Conservation (phyloP, 805 yeast genomes). For the Yamadazyma phyllophila region DNA sequence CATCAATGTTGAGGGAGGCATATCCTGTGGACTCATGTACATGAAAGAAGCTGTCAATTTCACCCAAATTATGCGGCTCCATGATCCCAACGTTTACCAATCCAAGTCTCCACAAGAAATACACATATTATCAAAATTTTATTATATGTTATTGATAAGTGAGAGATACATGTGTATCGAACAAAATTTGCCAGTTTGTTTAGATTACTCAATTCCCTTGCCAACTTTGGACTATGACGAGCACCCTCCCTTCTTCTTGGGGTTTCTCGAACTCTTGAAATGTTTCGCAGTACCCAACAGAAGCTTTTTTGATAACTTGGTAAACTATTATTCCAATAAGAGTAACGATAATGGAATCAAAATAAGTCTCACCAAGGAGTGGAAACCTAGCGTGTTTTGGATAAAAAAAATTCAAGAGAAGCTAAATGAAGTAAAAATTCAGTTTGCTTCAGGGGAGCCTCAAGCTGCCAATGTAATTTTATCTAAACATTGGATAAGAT, state of each 20-base stretch:
- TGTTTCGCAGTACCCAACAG: conserved; percentile 34
- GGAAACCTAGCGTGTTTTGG: conserved; percentile 20
- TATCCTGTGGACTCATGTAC: conserved; percentile 25
- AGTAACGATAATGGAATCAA: not conserved
- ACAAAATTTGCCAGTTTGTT: conserved; percentile 30
- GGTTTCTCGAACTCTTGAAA: conserved; percentile 31
- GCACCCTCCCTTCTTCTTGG: conserved; percentile 26
- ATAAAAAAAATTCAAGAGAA: conserved; percentile 25
- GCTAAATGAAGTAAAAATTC: conserved; percentile 16
- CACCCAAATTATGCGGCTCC: conserved; percentile 31
- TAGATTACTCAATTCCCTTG: conserved; percentile 29
- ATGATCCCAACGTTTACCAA: conserved; percentile 21
- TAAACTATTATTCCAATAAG: conserved; percentile 4
- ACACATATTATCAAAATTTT: conserved; percentile 32
- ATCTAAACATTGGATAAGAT: conserved; percentile 95
- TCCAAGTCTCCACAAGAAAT: conserved; percentile 15
- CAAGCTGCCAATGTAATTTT: conserved; percentile 46
- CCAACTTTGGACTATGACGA: conserved; percentile 33
- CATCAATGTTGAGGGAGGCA: conserved; percentile 24
- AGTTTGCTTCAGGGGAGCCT: conserved; percentile 23
- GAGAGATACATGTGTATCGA: conserved; percentile 38
- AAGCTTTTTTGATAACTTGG: conserved; percentile 26
- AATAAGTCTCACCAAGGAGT: not conserved
- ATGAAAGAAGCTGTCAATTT: conserved; percentile 36
- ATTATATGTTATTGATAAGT: conserved; percentile 32